phyloP scores from a whole-genome alignment of 139 green algal species.

The Tetraselmis striata region DNA sequence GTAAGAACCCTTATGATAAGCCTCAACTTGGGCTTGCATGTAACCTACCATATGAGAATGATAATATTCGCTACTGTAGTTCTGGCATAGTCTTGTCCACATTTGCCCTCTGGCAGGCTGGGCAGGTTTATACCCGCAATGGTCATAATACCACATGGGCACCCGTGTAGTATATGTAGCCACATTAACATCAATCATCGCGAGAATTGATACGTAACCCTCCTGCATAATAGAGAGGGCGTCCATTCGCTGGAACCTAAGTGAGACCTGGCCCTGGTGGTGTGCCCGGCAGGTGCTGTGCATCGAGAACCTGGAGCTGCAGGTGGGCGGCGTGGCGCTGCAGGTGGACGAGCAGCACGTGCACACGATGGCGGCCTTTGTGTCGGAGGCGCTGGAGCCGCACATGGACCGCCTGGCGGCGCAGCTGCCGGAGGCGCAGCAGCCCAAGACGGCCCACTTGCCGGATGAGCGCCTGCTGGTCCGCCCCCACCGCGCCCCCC shows the following conservation, averaged over 20 bases:
- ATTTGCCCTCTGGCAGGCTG: too few relatives aligned
- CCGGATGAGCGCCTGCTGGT: not conserved
- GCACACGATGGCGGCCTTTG: constrained; percentile 29
- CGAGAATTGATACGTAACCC: too few relatives aligned
- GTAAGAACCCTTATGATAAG: too few relatives aligned
- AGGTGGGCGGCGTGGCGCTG: constrained; percentile 40
- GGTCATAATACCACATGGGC: too few relatives aligned
- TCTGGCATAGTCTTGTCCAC: too few relatives aligned
- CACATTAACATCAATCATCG: too few relatives aligned
- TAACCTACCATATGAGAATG: too few relatives aligned
- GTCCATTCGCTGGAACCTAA: constrained; percentile 15
- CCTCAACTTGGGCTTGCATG: too few relatives aligned
- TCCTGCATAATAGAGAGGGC: not conserved
- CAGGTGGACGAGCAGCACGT: constrained; percentile 59
- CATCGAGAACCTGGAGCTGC: constrained; percentile 49
- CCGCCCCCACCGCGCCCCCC: too few relatives aligned
- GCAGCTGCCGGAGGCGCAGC: not conserved
- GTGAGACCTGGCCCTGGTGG: constrained; percentile 22
- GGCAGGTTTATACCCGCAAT: too few relatives aligned
- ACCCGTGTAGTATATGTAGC: too few relatives aligned
- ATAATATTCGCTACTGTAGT: too few relatives aligned
- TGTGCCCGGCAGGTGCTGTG: constrained; percentile 66
- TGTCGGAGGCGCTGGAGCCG: not conserved
- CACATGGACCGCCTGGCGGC: not conserved
- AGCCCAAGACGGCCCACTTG: not conserved